Conservation (phyloP, 331 rosid genomes). For the Malus hybrid region DNA sequence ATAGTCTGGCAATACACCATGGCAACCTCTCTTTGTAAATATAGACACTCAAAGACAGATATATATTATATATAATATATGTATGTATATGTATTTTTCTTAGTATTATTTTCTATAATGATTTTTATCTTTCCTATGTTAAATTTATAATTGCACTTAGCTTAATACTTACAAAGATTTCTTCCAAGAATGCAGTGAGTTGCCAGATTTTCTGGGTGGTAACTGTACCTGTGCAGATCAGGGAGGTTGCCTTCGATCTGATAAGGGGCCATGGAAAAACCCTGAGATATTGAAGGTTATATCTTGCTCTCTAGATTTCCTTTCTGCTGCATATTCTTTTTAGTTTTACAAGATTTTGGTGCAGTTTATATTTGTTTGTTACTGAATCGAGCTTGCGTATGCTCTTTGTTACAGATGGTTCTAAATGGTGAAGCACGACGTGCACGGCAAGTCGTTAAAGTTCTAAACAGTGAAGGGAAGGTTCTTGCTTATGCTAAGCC, state of each 20-base stretch:
- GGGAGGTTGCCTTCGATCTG: constrained; percentile 95
- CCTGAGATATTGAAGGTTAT: constrained; percentile 85
- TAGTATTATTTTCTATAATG: not conserved
- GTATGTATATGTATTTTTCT: too few relatives aligned
- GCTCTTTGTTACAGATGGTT: constrained; percentile 58
- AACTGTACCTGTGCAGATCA: constrained; percentile 79
- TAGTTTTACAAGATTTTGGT: not conserved
- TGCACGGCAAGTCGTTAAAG: constrained; percentile 82
- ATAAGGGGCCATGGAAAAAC: constrained; percentile 96
- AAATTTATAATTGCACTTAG: not conserved
- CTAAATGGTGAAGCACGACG: constrained; percentile 64
- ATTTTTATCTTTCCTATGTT: not conserved
- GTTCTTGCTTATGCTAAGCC: constrained; percentile 88
- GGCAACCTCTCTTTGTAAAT: not conserved
- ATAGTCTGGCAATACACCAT: not conserved
- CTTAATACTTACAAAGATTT: constrained; percentile 16
- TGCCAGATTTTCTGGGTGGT: constrained; percentile 96
- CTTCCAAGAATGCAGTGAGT: constrained; percentile 55
- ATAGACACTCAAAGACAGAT: not conserved
- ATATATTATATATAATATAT: not conserved
- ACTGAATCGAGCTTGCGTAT: constrained; percentile 6
- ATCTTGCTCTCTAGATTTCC: not conserved
- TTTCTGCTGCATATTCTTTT: not conserved
- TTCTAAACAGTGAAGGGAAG: constrained; percentile 82
- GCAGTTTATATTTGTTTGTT: not conserved